phyloP scores from a whole-genome alignment of 495 filamentous ascomycete genomes.

The Aspergillus wentii region DNA sequence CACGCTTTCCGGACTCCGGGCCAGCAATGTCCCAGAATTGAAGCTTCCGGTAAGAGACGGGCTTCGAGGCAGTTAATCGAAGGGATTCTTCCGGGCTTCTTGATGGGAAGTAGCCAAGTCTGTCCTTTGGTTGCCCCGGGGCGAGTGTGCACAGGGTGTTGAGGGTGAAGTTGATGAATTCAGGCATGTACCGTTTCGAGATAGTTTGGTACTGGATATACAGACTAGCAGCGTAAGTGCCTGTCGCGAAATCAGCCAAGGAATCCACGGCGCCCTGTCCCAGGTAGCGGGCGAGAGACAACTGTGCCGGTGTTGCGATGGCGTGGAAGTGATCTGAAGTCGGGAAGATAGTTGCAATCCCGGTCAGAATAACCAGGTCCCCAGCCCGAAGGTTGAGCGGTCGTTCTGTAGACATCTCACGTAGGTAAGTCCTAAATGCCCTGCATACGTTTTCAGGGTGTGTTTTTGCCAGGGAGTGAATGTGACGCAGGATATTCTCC shows the following conservation, averaged over 20 bases:
- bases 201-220: slow-evolving; percentile 73
- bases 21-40: slow-evolving; percentile 51
- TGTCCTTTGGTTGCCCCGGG: slow-evolving; percentile 40
- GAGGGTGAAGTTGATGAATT: slow-evolving; percentile 74
- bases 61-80: slow-evolving; percentile 34
- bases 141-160: slow-evolving; percentile 69
- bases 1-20: slow-evolving; percentile 13
- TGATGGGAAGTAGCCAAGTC: slow-evolving; percentile 55
- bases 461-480: slow-evolving; percentile 81
- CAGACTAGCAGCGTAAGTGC: slow-evolving; percentile 73
- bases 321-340: slow-evolving; percentile 96
- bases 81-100: slow-evolving; percentile 52
- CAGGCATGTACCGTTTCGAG: slow-evolving; percentile 82
- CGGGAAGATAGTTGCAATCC: slow-evolving; percentile 79
- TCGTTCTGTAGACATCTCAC: slow-evolving; percentile 54
- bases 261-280: slow-evolving; percentile 63
- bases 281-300: slow-evolving; percentile 76
- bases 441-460: slow-evolving; percentile 71
- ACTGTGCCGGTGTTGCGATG: slow-evolving; percentile 81
- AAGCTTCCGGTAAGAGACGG: slow-evolving; percentile 24
- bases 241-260: slow-evolving; percentile 61
- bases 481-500: slow-evolving; percentile 68
- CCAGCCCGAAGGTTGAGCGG: slow-evolving; percentile 60
- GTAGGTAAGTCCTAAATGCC: slow-evolving; percentile 69
- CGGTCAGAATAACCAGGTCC: slow-evolving; percentile 77